A percentile compares a stretch with the other conserved stretches of the same genome.
These are phyloP conservation scores for Oldenlandia corymbosa DNA, from an alignment of 257 asterid species.

Conservation along the genomic window DNA sequence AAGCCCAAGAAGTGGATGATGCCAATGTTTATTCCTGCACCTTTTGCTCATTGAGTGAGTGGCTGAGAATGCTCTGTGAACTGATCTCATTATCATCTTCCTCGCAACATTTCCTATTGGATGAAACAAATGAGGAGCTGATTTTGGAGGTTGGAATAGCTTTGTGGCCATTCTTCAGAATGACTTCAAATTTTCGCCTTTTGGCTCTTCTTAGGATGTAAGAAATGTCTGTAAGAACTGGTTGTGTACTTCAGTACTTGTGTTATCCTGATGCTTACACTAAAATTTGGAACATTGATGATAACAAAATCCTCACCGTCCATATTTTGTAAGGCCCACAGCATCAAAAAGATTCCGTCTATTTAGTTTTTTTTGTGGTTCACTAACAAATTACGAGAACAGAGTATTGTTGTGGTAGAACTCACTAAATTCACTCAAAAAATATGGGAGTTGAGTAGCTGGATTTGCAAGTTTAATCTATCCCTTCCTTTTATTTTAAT, in stretches of 20 bases:
- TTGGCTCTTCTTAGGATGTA: not conserved
- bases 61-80: constrained; percentile 30
- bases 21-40: constrained; percentile 27
- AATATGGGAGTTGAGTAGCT: too few relatives aligned
- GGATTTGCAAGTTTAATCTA: too few relatives aligned
- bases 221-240: too few relatives aligned
- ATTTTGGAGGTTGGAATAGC: constrained; percentile 45
- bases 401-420: too few relatives aligned
- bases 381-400: too few relatives aligned
- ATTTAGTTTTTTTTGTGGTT: too few relatives aligned
- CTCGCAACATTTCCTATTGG: constrained; percentile 24
- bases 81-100: constrained; percentile 33
- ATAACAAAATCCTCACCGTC: not conserved
- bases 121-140: constrained; percentile 37
- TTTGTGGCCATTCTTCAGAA: constrained; percentile 37
- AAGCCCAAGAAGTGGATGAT: constrained; percentile 22
- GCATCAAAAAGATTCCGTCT: too few relatives aligned
- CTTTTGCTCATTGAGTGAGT: constrained; percentile 19
- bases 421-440: too few relatives aligned
- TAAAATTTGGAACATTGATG: not conserved
- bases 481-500: too few relatives aligned
- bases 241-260: too few relatives aligned
- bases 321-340: not conserved
- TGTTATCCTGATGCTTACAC: not conserved
- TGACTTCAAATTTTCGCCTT: too few relatives aligned